Evolutionary conservation across 2,329 filamentous ascomycete genomes (phyloP), one percentile per base, ranked within the genome.

Genomic region (Claviceps capensis): DNA sequence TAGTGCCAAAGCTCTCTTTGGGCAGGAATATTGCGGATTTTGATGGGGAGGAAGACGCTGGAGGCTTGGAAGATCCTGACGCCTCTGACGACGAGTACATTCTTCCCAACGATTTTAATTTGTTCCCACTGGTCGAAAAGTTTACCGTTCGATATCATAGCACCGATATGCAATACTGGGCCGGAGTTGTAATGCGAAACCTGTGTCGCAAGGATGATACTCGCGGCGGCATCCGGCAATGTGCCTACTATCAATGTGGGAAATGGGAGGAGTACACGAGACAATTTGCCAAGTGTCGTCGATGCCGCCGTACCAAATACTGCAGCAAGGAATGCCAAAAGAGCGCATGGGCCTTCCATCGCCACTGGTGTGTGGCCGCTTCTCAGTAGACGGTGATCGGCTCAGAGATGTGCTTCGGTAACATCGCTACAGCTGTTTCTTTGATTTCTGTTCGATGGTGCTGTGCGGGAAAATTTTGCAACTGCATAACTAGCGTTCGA

Each of bases 271-370:
- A 96, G 69, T 96, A 82, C 66, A 90, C 91, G 41, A 82, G 93
- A 55, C 91, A 98, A 65, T 98, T 98, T 68, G 93, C 93, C 60
- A 98, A 98, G 71, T 98, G 93, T 71, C 84, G 93, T 58, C 84
- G 93, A 58, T 98, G 93, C 72, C 83, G 93, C 60, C 83, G 93
- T 58, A 98, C 93, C 56, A 98, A 98, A 69, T 96, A 96, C 73
- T 98, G 93, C 82, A 96, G 90, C 78, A 98, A 98, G 70, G 93
- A 98, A 69, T 98, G 93, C 70, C 93, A 98, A 71, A 97, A 97
- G 75, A 94, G 88, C 61, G 94, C 93, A 9, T 98, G 93, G 93
- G 89, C 93, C 30, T 97, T 89, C 69, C 93, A 98, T 67, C 83
- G 93, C 55, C 94, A 97, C 71, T 98, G 93, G 93, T 98, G 93